Conservation (phyloP, 495 filamentous ascomycete species). For the Penicillium paxilli region DNA sequence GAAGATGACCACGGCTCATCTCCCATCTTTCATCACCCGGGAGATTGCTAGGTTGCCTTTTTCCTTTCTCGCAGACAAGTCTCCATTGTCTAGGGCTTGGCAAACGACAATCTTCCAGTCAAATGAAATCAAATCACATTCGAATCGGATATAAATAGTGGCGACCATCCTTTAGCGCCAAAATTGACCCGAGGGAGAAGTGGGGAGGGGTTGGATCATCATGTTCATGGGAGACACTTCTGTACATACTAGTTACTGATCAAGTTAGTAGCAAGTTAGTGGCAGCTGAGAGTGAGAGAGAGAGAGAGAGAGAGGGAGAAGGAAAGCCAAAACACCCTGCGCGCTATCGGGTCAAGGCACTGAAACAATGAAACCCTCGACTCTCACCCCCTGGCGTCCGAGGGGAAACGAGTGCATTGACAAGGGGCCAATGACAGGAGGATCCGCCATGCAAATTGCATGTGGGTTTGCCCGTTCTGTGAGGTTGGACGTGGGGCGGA, state of each 20-base stretch:
- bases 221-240: not conserved
- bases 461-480: slow-evolving; percentile 15
- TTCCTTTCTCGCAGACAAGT: slow-evolving; percentile 1
- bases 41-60: slow-evolving; percentile 15
- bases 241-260: too few species aligned
- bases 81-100: slow-evolving; percentile 14
- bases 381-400: slow-evolving; percentile 22
- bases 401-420: slow-evolving; percentile 3
- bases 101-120: too few species aligned
- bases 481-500: slow-evolving; percentile 18
- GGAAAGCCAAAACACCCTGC: not conserved
- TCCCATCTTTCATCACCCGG: slow-evolving; percentile 5
- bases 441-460: slow-evolving; percentile 10
- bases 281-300: too few species aligned
- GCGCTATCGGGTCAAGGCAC: slow-evolving; percentile 6
- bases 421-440: slow-evolving; percentile 15
- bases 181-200: slow-evolving; percentile 5
- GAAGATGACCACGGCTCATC: not conserved
- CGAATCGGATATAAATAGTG: slow-evolving; percentile 29
- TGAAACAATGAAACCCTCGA: not conserved
- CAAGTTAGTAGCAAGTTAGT: too few species aligned
- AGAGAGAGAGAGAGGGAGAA: too few species aligned
- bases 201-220: not conserved
- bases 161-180: slow-evolving; percentile 16
- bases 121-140: too few species aligned